Evolutionary conservation across 129 eudicot genomes (phyloP), one percentile per base, ranked within the genome.

Genomic region (Tagetes erecta): DNA sequence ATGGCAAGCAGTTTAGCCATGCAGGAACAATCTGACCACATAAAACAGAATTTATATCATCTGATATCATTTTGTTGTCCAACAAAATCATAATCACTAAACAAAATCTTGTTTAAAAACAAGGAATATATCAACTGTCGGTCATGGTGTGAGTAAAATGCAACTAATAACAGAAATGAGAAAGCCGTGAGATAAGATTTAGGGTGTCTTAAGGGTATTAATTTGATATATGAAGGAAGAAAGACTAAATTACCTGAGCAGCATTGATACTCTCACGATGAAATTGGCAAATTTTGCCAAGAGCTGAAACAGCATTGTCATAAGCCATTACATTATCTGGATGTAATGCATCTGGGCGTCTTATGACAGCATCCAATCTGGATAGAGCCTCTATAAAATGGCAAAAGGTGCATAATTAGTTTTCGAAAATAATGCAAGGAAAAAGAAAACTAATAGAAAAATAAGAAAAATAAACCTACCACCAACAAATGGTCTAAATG

Each of bases 221-320:
- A 57, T 45, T 41, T 59, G 38, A 58, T 9, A 41, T 41, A 36
- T 40, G 58, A 59, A n/a, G 4, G 31, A 11, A 38, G 14, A 77
- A 75, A n/a, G 14, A 47, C 10, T 40, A 66, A 46, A 65, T 33
- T 79, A 94, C 98, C 97, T 90, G 97, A 68, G 97, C 84, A 52
- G 97, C 86, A 77, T 94, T 90, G 56, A 94, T 90, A 63, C 84
- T 74, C 72, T 94, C 96, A 37, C 96, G 97, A 72, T 94, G 97
- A 75, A 88, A 94, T 62, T 83, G 96, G 74, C 97, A 94, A 57
- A 94, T 84, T 82, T 94, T 94, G 71, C 98, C 98, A 39, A 94
- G 87, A 47, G 98, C 98, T 70, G 98, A 94, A 73, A 94, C 98
- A 33, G 98, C 97, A 90, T 94, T 94, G 77, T 94, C 98, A 82